Conservation (phyloP, 139 green algal genomes). For the Yamagishiella unicocca region DNA sequence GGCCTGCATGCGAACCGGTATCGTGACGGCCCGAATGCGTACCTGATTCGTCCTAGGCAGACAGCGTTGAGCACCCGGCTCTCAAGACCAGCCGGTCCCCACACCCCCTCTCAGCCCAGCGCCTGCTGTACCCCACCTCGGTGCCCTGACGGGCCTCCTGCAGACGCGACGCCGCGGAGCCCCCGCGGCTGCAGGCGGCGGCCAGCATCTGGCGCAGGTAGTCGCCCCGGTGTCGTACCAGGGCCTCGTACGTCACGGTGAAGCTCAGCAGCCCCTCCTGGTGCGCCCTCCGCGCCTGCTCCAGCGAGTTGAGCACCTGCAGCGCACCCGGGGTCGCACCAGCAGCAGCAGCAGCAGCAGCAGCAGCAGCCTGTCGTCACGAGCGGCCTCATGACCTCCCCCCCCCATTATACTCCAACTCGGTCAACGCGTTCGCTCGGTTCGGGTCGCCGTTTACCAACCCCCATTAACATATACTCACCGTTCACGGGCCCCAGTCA, state of each 20-base stretch:
- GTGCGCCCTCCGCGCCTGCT: neutral
- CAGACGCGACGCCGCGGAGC: neutral
- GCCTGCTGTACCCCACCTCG: neutral
- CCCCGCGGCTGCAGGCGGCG: neutral
- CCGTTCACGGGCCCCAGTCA: too few species aligned
- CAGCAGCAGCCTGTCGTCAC: too few species aligned
- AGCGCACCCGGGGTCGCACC: neutral
- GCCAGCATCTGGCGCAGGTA: neutral
- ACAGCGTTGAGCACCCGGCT: neutral
- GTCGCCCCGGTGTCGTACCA: neutral
- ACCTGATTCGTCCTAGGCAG: neutral
- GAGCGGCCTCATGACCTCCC: too few species aligned
- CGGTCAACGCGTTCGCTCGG: too few species aligned
- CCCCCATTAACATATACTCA: neutral
- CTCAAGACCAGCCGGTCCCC: neutral
- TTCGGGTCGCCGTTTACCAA: too few species aligned
- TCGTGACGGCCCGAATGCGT: neutral
- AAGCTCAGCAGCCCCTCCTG: neutral
- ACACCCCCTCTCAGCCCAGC: neutral
- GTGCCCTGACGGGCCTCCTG: neutral
- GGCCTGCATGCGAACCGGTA: neutral
- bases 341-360: too few species aligned
- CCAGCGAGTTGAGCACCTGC: neutral
- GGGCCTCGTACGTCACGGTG: neutral
- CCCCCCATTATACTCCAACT: too few species aligned